Evolutionary conservation across 75 land plant species (phyloP).

Genomic region (Pinus taeda): DNA sequence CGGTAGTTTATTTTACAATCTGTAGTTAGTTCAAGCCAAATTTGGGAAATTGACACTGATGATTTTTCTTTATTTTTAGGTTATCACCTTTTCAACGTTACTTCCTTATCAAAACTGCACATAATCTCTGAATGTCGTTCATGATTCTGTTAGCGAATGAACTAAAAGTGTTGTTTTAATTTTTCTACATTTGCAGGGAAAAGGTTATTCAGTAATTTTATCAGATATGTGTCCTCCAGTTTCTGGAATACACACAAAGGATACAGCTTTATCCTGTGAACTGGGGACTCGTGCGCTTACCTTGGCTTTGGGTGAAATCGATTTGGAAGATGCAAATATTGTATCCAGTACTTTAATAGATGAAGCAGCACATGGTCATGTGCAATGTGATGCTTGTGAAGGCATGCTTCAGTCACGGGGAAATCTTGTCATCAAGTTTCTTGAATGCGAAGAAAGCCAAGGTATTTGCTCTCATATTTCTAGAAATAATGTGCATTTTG

Average conservation of each 20-base stretch:
- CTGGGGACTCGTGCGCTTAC: slow-evolving; percentile 74
- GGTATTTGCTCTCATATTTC: slow-evolving; percentile 30
- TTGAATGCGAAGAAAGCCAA: slow-evolving; percentile 85
- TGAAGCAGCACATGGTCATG: slow-evolving; percentile 7
- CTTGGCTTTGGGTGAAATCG: slow-evolving; percentile 64
- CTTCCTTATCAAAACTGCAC: not conserved
- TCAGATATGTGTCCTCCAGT: slow-evolving; percentile 96
- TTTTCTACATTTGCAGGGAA: slow-evolving; percentile 39
- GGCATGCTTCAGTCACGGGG: slow-evolving; percentile 71
- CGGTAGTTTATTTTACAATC: not conserved
- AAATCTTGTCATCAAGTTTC: slow-evolving; percentile 77
- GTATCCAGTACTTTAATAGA: not conserved
- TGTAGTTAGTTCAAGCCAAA: not conserved
- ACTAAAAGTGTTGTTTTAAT: too few relatives aligned
- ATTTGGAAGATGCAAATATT: slow-evolving; percentile 9
- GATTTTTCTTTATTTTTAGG: not conserved
- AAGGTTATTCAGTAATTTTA: slow-evolving; percentile 80
- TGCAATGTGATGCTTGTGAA: slow-evolving; percentile 10
- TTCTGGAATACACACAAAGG: slow-evolving; percentile 78
- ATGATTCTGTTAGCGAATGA: too few relatives aligned
- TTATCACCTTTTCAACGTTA: not conserved
- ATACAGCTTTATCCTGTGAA: slow-evolving; percentile 82
- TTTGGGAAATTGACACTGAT: not conserved
- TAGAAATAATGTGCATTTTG: not conserved
- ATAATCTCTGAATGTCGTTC: not conserved